These are phyloP conservation scores for Eucalyptus cloeziana DNA, from an alignment of 345 rosid species.

Conservation along the genomic window DNA sequence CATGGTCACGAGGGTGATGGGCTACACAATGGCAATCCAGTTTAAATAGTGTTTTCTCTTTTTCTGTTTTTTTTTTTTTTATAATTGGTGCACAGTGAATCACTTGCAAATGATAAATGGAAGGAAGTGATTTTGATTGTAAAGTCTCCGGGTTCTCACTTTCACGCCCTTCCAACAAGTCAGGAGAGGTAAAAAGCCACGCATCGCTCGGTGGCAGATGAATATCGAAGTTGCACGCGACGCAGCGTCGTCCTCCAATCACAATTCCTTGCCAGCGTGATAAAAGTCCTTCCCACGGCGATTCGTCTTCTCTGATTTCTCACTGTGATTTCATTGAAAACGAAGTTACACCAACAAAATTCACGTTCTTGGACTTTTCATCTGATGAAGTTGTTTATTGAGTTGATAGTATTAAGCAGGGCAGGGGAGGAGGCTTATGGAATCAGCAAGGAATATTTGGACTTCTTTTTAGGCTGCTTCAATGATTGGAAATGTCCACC, in stretches of 20 bases:
- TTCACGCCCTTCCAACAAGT: neutral
- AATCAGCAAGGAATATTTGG: neutral
- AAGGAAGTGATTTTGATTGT: neutral
- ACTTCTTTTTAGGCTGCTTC: neutral
- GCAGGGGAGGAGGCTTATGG: neutral
- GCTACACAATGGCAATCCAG: neutral
- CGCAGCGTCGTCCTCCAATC: neutral
- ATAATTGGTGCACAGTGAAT: neutral
- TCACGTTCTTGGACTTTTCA: neutral
- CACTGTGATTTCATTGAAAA: neutral
- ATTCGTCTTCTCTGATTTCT: neutral
- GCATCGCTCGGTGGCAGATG: neutral
- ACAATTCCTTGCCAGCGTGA: neutral
- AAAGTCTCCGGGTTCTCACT: neutral
- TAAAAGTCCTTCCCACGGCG: neutral
- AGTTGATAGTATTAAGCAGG: neutral
- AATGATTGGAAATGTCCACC: conserved; percentile 2
- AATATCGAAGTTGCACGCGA: neutral
- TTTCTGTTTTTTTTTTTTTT: neutral
- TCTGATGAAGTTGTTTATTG: neutral
- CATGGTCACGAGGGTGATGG: neutral
- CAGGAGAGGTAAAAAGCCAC: neutral
- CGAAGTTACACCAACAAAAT: neutral
- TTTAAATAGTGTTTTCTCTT: neutral
- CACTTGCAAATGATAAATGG: neutral